These are phyloP conservation scores for Setaria italica DNA, from an alignment of 202 grass and related monocot species.

Conservation along the genomic window DNA sequence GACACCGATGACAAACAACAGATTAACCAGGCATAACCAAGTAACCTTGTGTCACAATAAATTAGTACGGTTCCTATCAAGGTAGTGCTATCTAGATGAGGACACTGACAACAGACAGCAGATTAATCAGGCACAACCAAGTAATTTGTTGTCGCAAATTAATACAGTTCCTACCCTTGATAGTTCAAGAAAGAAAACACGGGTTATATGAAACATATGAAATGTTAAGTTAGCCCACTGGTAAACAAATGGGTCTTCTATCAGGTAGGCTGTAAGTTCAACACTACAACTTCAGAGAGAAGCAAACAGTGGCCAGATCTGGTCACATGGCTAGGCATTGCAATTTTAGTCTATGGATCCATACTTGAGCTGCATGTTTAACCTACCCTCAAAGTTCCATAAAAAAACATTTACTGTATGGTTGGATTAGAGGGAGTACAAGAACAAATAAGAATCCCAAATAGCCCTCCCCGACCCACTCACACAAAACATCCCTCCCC, in stretches of 20 bases:
- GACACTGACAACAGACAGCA: neutral
- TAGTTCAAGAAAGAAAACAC: neutral
- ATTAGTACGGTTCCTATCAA: neutral
- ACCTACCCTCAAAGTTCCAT: too few relatives aligned
- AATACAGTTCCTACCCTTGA: neutral
- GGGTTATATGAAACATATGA: neutral
- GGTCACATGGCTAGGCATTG: neutral
- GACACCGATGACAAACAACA: neutral
- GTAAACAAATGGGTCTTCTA: neutral
- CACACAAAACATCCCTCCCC: too few relatives aligned
- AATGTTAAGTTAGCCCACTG: neutral
- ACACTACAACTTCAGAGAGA: neutral
- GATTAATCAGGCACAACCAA: neutral
- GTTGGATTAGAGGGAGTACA: too few relatives aligned
- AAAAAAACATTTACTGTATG: too few relatives aligned
- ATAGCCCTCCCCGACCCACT: too few relatives aligned
- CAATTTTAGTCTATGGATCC: conserved; percentile 8
- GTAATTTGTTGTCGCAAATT: neutral
- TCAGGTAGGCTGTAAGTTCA: neutral
- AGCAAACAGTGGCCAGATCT: neutral
- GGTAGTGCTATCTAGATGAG: neutral
- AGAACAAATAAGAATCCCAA: too few relatives aligned
- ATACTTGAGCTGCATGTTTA: neutral
- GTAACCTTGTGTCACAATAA: neutral
- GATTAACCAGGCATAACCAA: neutral